Evolutionary conservation across 2,329 filamentous ascomycete species (phyloP).

Genomic region (Sporothrix luriei): DNA sequence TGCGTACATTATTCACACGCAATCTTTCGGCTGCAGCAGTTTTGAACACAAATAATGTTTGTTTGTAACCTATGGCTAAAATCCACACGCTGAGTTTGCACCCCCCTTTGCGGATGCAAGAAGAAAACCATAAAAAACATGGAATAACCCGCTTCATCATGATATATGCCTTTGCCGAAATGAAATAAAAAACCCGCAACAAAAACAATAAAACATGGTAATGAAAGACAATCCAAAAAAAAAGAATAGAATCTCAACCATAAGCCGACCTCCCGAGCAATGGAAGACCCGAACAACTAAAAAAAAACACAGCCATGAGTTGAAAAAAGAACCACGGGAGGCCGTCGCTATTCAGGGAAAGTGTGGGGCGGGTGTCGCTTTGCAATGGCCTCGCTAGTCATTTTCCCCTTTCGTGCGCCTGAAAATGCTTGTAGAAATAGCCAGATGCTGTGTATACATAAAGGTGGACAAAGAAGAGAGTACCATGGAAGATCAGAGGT

Average conservation of each 20-base stretch:
- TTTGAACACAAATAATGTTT: not conserved
- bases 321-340: not conserved
- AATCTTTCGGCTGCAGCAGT: no score
- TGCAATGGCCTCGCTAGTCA: not conserved
- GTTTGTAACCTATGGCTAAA: not conserved
- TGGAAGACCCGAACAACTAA: not conserved
- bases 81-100: constrained; percentile 1
- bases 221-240: not conserved
- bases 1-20: no score
- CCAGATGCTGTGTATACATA: constrained; percentile 18
- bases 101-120: not conserved
- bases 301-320: not conserved
- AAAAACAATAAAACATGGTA: not conserved
- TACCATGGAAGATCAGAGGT: not conserved
- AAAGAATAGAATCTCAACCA: not conserved
- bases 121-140: not conserved
- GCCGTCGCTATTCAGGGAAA: constrained; percentile 13
- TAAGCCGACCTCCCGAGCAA: no score
- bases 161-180: constrained; percentile 21
- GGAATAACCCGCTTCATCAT: constrained; percentile 21
- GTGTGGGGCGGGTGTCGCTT: not conserved
- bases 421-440: constrained; percentile 20
- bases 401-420: constrained; percentile 13
- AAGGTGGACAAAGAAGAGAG: constrained; percentile 5
- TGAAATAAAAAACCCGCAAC: constrained; percentile 7